Percentiles rank a stretch among this genome's conserved stretches.
phyloP scores from a whole-genome alignment of 2,329 filamentous ascomycete genomes.

The Aureobasidium mangrovei region DNA sequence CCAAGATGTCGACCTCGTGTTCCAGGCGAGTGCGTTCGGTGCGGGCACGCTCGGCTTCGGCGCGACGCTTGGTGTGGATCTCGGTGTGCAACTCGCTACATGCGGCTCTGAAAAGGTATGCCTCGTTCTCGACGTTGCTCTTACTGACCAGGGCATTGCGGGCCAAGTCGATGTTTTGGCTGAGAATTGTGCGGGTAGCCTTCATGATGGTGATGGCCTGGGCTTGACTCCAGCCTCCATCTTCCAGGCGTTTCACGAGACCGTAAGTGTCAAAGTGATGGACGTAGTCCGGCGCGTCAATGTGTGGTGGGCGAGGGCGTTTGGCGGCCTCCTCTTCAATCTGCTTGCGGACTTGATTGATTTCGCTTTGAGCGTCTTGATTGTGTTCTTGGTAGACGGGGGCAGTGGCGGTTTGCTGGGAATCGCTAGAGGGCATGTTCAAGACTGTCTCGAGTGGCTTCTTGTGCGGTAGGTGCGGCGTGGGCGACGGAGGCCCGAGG shows the following conservation, averaged over 20 bases:
- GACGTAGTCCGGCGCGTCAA: constrained; percentile 68
- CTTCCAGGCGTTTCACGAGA: constrained; percentile 69
- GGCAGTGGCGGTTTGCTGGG: constrained; percentile 1
- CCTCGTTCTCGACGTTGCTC: constrained; percentile 85
- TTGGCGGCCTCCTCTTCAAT: constrained; percentile 7
- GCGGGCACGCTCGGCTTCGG: constrained; percentile 70
- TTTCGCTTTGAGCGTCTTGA: constrained; percentile 2
- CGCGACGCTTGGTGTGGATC: constrained; percentile 66
- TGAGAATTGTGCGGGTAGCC: constrained; percentile 67
- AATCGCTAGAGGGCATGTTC: constrained; percentile 29
- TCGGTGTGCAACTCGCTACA: constrained; percentile 88
- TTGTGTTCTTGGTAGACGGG: not conserved
- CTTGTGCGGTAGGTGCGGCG: constrained; percentile 18
- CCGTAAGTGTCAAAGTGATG: constrained; percentile 96
- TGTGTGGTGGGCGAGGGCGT: constrained; percentile 49
- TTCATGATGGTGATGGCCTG: constrained; percentile 90
- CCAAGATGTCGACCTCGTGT: constrained; percentile 89
- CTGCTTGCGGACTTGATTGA: constrained; percentile 5
- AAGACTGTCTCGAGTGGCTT: constrained; percentile 34
- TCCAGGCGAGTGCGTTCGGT: constrained; percentile 78
- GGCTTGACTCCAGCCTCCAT: constrained; percentile 59
- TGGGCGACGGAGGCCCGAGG: constrained; percentile 3
- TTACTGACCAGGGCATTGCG: constrained; percentile 76
- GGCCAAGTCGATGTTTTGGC: constrained; percentile 71
- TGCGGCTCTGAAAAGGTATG: constrained; percentile 87